Evolutionary conservation across 1,139 yeast genomes (phyloP).

Genomic region (Groenewaldozyma sp.): DNA sequence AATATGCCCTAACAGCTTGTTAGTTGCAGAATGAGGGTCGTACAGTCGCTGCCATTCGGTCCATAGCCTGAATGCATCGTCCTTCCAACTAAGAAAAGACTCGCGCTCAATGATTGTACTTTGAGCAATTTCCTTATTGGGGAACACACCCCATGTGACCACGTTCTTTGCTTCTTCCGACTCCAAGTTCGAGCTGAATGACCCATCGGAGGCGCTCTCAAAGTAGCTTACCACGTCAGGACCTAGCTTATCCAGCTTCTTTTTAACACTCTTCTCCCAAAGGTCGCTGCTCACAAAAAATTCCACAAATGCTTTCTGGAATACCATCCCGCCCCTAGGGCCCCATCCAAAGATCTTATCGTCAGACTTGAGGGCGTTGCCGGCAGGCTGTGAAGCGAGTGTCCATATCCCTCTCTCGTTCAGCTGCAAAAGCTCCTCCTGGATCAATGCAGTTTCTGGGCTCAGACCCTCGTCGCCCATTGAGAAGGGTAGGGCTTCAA

Average conservation of each 20-base stretch:
- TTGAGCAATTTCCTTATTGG: constrained; percentile 75
- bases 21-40: constrained; percentile 44
- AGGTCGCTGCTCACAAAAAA: constrained; percentile 62
- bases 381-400: constrained; percentile 93
- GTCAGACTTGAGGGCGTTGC: constrained; percentile 57
- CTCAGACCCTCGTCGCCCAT: constrained; percentile 56
- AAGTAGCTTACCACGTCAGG: constrained; percentile 54
- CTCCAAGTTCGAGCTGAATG: constrained; percentile 53
- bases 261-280: constrained; percentile 52
- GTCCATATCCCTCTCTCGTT: constrained; percentile 75
- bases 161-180: constrained; percentile 46
- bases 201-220: constrained; percentile 44
- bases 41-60: constrained; percentile 84
- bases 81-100: constrained; percentile 86
- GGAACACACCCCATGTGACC: constrained; percentile 96
- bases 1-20: constrained; percentile 51
- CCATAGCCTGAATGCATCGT: constrained; percentile 90
- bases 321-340: constrained; percentile 79
- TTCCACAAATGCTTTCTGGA: constrained; percentile 91
- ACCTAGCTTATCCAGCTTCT: constrained; percentile 40
- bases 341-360: constrained; percentile 97
- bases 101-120: constrained; percentile 84
- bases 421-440: constrained; percentile 75
- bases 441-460: constrained; percentile 86
- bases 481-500: constrained; percentile 84